These are phyloP conservation scores for Nidularia sp. DNA, from an alignment of 768 basidiomycete genomes.

Conservation along the genomic window DNA sequence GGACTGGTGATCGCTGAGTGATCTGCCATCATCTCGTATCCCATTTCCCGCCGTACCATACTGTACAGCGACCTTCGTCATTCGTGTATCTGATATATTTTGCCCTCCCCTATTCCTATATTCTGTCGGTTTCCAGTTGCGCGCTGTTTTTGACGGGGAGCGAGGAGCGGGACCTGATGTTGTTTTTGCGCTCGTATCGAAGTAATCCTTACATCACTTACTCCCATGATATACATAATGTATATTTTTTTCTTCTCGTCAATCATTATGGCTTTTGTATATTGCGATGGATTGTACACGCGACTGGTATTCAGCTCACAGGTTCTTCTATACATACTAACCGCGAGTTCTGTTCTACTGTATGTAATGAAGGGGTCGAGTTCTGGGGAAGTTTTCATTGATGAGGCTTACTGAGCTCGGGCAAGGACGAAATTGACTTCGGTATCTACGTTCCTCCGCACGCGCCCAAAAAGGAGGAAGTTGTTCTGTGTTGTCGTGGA, in stretches of 20 bases:
- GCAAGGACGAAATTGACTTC: no score
- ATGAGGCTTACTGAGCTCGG: no score
- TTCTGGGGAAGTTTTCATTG: no score
- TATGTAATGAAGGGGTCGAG: no score
- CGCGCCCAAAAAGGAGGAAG: no score
- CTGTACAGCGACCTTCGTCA: neutral
- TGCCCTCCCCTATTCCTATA: neutral
- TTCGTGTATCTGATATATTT: neutral
- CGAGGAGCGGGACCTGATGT: neutral
- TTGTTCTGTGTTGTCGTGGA: no score
- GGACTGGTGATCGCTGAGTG: constrained; percentile 72
- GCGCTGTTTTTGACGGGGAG: neutral
- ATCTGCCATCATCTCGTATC: constrained; percentile 10
- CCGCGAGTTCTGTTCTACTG: no score
- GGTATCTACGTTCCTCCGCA: no score
- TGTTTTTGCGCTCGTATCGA: neutral
- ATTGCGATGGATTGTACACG: neutral
- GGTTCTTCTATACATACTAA: no score
- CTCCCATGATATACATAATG: neutral
- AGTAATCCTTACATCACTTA: neutral
- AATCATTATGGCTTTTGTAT: neutral
- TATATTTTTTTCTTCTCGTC: neutral
- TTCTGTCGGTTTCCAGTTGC: neutral
- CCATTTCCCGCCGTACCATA: neutral
- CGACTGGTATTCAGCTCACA: no score